Percentiles rank a stretch among this genome's conserved stretches.
These are phyloP conservation scores for Stropharia rugosoannulata DNA, from an alignment of 768 basidiomycete genomes.

Conservation along the genomic window DNA sequence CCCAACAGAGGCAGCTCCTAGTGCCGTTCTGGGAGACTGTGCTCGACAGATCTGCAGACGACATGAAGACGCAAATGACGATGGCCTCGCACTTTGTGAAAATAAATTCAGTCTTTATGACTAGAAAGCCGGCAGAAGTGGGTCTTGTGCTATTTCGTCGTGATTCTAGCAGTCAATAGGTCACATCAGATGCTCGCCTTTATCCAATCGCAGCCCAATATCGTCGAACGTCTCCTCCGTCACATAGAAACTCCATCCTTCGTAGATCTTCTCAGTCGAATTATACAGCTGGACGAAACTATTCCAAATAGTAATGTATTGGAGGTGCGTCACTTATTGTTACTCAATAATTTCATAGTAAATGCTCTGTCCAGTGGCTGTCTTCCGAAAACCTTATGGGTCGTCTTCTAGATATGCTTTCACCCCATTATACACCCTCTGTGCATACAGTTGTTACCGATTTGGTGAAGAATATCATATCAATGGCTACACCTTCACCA, in stretches of 20 bases:
- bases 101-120: conserved; percentile 86
- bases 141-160: conserved; percentile 32
- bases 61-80: conserved; percentile 83
- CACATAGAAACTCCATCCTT: conserved; percentile 91
- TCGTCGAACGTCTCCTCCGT: conserved; percentile 78
- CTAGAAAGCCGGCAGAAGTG: conserved; percentile 89
- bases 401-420: conserved; percentile 77
- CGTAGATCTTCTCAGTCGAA: conserved; percentile 87
- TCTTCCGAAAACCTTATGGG: conserved; percentile 82
- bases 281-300: conserved; percentile 87
- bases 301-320: conserved; percentile 80
- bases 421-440: conserved; percentile 71
- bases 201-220: conserved; percentile 77
- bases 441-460: conserved; percentile 88
- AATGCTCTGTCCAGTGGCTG: conserved; percentile 64
- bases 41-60: conserved; percentile 75
- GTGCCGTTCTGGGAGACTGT: conserved; percentile 92
- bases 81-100: conserved; percentile 95
- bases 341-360: conserved; percentile 13
- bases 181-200: conserved; percentile 83
- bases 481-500: conserved; percentile 88
- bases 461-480: conserved; percentile 91
- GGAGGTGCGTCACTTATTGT: conserved; percentile 60
- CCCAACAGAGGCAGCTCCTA: conserved; percentile 68
- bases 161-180: conserved; percentile 22